These are phyloP conservation scores for Telopea speciosissima DNA, from an alignment of 177 flowering plant species.

Conservation along the genomic window DNA sequence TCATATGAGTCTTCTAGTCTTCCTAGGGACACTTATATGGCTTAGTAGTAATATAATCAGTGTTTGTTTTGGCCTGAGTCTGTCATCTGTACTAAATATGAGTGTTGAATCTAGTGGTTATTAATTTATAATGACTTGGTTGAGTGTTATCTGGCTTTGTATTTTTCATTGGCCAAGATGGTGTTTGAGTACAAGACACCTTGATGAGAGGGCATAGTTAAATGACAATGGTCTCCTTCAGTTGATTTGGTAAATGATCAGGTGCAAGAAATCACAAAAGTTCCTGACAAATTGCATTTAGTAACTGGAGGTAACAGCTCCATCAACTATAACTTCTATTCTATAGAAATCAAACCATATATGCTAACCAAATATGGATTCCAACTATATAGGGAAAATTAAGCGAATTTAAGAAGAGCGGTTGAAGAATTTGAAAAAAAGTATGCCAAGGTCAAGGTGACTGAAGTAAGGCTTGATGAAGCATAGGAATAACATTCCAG, in stretches of 20 bases:
- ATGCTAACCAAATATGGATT: conserved; percentile 3
- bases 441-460: conserved; percentile 44
- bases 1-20: no score
- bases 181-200: no score
- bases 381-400: conserved; percentile 44
- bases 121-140: background rate
- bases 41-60: background rate
- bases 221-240: background rate
- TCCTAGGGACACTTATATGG: no score
- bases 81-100: background rate
- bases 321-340: background rate
- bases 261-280: conserved; percentile 66
- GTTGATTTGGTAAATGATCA: background rate
- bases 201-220: no score
- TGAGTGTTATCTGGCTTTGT: background rate
- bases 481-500: conserved; percentile 50
- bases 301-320: conserved; percentile 51
- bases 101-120: background rate
- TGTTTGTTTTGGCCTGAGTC: no score
- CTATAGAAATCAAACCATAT: background rate
- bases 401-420: conserved; percentile 34
- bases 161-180: background rate
- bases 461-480: conserved; percentile 40
- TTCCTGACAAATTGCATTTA: conserved; percentile 51
- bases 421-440: conserved; percentile 50